phyloP scores from a whole-genome alignment of 768 basidiomycete species.

The Termitomyces sp. region DNA sequence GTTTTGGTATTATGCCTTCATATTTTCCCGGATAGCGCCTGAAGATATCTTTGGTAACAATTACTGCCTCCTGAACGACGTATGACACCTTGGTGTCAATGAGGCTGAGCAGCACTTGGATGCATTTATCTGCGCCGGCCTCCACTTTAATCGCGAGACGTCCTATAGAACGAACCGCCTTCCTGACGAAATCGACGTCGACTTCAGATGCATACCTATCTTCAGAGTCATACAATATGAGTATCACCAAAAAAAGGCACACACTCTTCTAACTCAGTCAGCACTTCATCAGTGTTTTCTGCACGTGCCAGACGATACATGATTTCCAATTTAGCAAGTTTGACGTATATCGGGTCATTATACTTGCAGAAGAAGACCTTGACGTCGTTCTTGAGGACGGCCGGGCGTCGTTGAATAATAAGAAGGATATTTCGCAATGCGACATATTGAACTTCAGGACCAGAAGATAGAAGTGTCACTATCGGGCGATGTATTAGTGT shows the following conservation, averaged over 20 bases:
- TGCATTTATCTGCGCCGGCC: constrained; percentile 83
- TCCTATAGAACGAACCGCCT: constrained; percentile 95
- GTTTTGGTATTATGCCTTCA: constrained; percentile 89
- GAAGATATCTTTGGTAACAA: constrained; percentile 98
- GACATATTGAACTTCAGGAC: constrained; percentile 98
- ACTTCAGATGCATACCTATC: constrained; percentile 94
- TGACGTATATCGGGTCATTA: constrained; percentile 98
- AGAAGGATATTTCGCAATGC: constrained; percentile 93
- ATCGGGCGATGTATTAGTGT: background rate
- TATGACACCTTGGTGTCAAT: constrained; percentile 93
- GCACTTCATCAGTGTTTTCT: constrained; percentile 87
- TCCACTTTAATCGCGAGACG: constrained; percentile 97
- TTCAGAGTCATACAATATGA: background rate
- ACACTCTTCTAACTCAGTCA: constrained; percentile 93
- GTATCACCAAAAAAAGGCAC: constrained; percentile 15
- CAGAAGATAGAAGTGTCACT: constrained; percentile 95
- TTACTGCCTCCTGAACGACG: constrained; percentile 95
- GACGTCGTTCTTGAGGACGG: constrained; percentile 93
- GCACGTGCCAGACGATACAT: constrained; percentile 97
- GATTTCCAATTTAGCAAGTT: constrained; percentile 96
- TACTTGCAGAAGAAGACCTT: constrained; percentile 99
- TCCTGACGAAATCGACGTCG: constrained; percentile 96
- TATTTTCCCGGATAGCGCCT: constrained; percentile 94
- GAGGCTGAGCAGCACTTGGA: constrained; percentile 76
- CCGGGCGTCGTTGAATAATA: constrained; percentile 91